Percentiles rank a stretch among this genome's conserved stretches.
Conservation (phyloP, 1,139 yeast genomes). For the Debaryomycetaceae sp. region DNA sequence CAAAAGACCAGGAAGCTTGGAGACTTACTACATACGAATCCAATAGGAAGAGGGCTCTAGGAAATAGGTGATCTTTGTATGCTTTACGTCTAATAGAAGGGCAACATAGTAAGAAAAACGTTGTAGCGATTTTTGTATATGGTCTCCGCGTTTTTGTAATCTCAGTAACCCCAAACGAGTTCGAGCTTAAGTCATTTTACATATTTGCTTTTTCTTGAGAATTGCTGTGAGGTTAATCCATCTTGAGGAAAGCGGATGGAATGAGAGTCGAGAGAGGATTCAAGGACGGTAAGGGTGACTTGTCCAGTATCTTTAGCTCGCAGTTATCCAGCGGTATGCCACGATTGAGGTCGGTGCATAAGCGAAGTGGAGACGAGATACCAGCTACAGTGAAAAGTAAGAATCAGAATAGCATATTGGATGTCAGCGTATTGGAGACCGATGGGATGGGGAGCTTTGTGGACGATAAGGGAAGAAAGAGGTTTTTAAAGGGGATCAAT, state of each 20-base stretch:
- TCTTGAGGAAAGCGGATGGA: background rate
- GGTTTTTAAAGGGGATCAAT: slow-evolving; percentile 77
- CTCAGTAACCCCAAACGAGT: background rate
- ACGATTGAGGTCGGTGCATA: slow-evolving; percentile 28
- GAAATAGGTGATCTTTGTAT: slow-evolving; percentile 8
- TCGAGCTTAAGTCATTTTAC: too few relatives aligned
- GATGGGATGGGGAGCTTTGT: slow-evolving; percentile 54
- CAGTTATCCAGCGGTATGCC: slow-evolving; percentile 3
- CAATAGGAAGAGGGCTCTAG: slow-evolving; percentile 30
- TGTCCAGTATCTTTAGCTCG: background rate
- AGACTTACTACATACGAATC: slow-evolving; percentile 37
- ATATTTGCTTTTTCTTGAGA: too few relatives aligned
- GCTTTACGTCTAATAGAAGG: background rate
- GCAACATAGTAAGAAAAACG: background rate
- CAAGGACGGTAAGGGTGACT: background rate
- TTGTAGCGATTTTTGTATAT: background rate
- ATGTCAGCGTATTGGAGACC: slow-evolving; percentile 31
- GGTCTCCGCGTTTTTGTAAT: background rate
- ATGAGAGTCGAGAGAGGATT: background rate
- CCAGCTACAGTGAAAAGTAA: slow-evolving; percentile 3
- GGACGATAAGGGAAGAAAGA: slow-evolving; percentile 56
- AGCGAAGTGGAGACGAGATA: slow-evolving; percentile 10
- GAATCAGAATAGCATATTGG: slow-evolving; percentile 14
- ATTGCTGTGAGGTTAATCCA: background rate
- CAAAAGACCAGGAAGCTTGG: slow-evolving; percentile 47